Evolutionary conservation across 805 yeast genomes (phyloP).

Genomic region (Candida corydali): DNA sequence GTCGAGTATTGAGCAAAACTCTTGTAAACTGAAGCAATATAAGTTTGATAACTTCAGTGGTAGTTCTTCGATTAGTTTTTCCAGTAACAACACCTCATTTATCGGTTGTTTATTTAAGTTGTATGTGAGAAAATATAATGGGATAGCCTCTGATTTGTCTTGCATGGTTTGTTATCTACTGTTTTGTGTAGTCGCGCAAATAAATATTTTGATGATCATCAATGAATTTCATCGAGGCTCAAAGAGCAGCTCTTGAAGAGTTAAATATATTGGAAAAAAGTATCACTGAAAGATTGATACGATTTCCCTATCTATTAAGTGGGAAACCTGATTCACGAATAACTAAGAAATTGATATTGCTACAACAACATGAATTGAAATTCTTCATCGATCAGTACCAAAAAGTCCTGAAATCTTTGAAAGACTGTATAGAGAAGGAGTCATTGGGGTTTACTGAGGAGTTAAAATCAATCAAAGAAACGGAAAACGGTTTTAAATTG

Average conservation of each 20-base stretch:
- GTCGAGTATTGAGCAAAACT: conserved; percentile 53
- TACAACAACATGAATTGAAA: conserved; percentile 67
- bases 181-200: background rate
- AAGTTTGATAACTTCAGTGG: conserved; percentile 39
- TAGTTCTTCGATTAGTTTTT: conserved; percentile 21
- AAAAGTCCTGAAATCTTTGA: conserved; percentile 11
- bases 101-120: conserved; percentile 52
- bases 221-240: conserved; percentile 29
- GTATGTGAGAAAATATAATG: conserved; percentile 42
- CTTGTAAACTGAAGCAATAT: conserved; percentile 65
- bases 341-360: conserved; percentile 45
- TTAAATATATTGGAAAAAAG: conserved; percentile 70
- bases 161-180: too few species aligned
- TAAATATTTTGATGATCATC: background rate
- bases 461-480: conserved; percentile 11
- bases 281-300: conserved; percentile 53
- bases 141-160: conserved; percentile 5
- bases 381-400: conserved; percentile 46
- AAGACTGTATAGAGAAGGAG: conserved; percentile 6
- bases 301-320: conserved; percentile 53
- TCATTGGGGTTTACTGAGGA: conserved; percentile 9
- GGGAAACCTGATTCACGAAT: conserved; percentile 26
- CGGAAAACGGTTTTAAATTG: conserved; percentile 11
- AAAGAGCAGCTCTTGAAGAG: conserved; percentile 49
- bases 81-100: conserved; percentile 24